Evolutionary conservation across 441 rosid species (phyloP), one percentile per base, ranked within the genome.

Genomic region (Rhodomyrtus psidioides): DNA sequence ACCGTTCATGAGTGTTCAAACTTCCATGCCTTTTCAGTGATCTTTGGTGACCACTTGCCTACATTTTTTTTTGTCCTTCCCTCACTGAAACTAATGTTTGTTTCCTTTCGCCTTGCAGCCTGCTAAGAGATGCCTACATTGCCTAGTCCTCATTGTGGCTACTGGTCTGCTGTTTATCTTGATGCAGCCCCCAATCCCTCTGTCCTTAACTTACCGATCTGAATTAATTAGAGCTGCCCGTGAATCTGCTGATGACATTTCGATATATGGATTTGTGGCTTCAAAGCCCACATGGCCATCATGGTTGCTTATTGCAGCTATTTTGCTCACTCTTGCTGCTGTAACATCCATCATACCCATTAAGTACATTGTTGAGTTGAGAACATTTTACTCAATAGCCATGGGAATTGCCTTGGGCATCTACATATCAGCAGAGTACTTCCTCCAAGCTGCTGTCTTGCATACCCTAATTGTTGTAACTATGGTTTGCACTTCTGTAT

Each of bases 261-360:
- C 99, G 56, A 97, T 96, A 81, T 97, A 97, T 75, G 99, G 99
- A 39, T 95, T 97, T 84, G 89, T 95, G 91, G 95, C 98, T 86
- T 92, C 98, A 86, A 96, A 96, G 90, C 99, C 99, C 46, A 95
- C 98, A 28, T 96, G 99, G 99, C 99, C 99, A 23, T 93, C 99
- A 75, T 97, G 99, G 99, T 87, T 96, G 85, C 98, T 97, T 83
- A 96, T 97, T 60, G 83, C 90, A 60, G 96, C 98, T 87, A 94
- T 96, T 88, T 90, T 97, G 85, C 96, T 97, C 86, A 94, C 98
- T 83, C 90, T 97, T 82, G 95, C 99, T 49, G 95, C 97, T 59
- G 91, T 92, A 87, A 97, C 98, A 84, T 95, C 99, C 62, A 85
- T 96, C 88, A 93, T 95, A 87, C 98, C 99, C 86, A 94, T 97